These are phyloP conservation scores for Dimocarpus longan DNA, from an alignment of 345 rosid species.

Conservation along the genomic window DNA sequence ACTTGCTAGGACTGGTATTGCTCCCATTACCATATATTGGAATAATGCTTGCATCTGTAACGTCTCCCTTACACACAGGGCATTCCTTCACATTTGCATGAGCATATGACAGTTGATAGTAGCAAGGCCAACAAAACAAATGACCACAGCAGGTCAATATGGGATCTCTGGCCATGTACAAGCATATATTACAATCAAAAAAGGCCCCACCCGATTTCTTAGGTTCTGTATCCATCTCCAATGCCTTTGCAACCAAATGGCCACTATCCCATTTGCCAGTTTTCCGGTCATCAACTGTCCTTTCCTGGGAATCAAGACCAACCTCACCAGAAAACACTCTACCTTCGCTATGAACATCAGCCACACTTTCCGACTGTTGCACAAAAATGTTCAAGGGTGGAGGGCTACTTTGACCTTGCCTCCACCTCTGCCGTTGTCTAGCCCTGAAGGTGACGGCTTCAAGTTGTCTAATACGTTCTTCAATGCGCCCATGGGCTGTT, in stretches of 20 bases:
- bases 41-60: slow-evolving; percentile 46
- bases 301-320: slow-evolving; percentile 30
- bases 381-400: slow-evolving; percentile 18
- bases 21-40: slow-evolving; percentile 61
- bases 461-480: slow-evolving; percentile 60
- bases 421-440: slow-evolving; percentile 46
- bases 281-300: slow-evolving; percentile 27
- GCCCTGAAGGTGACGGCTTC: slow-evolving; percentile 53
- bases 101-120: slow-evolving; percentile 47
- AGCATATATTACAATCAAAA: slow-evolving; percentile 59
- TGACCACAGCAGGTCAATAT: slow-evolving; percentile 74
- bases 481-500: slow-evolving; percentile 49
- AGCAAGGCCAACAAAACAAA: slow-evolving; percentile 75
- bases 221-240: slow-evolving; percentile 35
- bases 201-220: slow-evolving; percentile 33
- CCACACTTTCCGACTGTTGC: slow-evolving; percentile 22
- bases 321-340: slow-evolving; percentile 9
- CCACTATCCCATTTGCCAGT: slow-evolving; percentile 27
- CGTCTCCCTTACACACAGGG: slow-evolving; percentile 54
- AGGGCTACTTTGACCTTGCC: slow-evolving; percentile 20
- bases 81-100: slow-evolving; percentile 46
- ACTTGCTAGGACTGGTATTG: slow-evolving; percentile 16
- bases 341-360: slow-evolving; percentile 24
- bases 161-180: slow-evolving; percentile 53
- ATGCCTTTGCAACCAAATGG: slow-evolving; percentile 54